These are phyloP conservation scores for Pleurotus tuoliensis DNA, from an alignment of 768 basidiomycete genomes.

Conservation along the genomic window DNA sequence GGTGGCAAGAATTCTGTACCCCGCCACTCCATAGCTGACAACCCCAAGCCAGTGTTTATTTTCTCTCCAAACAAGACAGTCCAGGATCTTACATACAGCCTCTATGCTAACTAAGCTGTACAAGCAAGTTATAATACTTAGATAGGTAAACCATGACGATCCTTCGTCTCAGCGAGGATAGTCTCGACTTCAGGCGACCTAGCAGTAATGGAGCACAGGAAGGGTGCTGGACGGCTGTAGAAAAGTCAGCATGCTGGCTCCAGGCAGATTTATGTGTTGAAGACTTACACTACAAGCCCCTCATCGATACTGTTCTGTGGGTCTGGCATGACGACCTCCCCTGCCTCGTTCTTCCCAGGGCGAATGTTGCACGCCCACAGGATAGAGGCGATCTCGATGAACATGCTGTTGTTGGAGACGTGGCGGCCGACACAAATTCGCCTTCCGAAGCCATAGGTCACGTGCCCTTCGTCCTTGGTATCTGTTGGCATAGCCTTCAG, in stretches of 20 bases:
- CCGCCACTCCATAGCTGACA: too few species aligned
- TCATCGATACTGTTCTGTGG: slow-evolving; percentile 9
- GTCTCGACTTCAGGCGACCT: background rate
- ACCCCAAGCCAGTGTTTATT: too few species aligned
- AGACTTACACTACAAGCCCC: slow-evolving; percentile 14
- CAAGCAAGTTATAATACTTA: background rate
- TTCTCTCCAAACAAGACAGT: too few species aligned
- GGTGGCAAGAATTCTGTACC: too few species aligned
- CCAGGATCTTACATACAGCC: too few species aligned
- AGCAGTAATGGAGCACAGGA: slow-evolving; percentile 5
- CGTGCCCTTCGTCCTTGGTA: slow-evolving; percentile 28
- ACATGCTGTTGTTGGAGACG: slow-evolving; percentile 28
- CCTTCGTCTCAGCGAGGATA: slow-evolving; percentile 3
- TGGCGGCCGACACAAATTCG: slow-evolving; percentile 29
- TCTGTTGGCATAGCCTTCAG: slow-evolving; percentile 15
- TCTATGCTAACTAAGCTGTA: too few species aligned
- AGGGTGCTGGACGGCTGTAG: slow-evolving; percentile 1
- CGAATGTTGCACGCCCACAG: slow-evolving; percentile 22
- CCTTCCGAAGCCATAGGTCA: slow-evolving; percentile 27
- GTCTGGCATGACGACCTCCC: slow-evolving; percentile 11
- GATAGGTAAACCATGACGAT: background rate
- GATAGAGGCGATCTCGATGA: slow-evolving; percentile 27
- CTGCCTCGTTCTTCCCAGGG: slow-evolving; percentile 5
- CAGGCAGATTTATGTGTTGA: background rate
- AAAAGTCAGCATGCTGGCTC: background rate